Base-by-base conservation (phyloP, 1,284 basidiomycete species). In the Ganoderma sp. region DNA sequence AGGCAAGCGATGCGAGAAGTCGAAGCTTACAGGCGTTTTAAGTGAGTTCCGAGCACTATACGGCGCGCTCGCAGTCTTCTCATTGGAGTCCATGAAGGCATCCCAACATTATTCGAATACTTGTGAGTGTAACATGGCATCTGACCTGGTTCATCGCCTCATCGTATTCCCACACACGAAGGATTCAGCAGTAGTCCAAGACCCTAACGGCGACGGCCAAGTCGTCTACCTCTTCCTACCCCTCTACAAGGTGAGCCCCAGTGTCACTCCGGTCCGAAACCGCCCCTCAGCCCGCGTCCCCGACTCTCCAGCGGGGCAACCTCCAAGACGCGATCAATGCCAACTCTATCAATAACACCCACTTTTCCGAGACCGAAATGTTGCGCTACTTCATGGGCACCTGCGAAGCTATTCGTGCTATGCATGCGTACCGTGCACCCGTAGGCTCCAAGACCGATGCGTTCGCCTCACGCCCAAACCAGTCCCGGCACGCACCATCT, bases 141-240 rank as follows among this genome's bases (percentile, higher is more conserved):
- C 32, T 32, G 32, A 32, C 5, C 32, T 32, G 32, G 32, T 4
- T 32, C 32, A 3, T 15, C n/a, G 50, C 32, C 45, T 52, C n/a
- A 63, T 5, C 19, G 14, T 14, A 25, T 25, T 25, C 14, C 22
- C 12, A 25, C n/a, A 10, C 17, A 19, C 7, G 3, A n/a, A 94
- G 90, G 96, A 98, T 78, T 96, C 94, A n/a, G 94, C 95, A 2
- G 94, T 97, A 12, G 90, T 97, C 0, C 96, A 98, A 81, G 96
- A 97, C 76, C 90, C 91, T 28, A 91, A 94, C 70, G 93, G 91
- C n/a, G 95, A 96, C 65, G 96, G 96, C 28, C 94, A 97, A 79
- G 93, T 98, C 71, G 95, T 98, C 60, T 98, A 98, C 78, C 88
- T 96, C 34, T 97, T 98, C 83, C 83, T 98, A 17, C 96, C 96